Base-by-base conservation (phyloP, 129 eudicot species). In the Smallanthus sonchifolius region DNA sequence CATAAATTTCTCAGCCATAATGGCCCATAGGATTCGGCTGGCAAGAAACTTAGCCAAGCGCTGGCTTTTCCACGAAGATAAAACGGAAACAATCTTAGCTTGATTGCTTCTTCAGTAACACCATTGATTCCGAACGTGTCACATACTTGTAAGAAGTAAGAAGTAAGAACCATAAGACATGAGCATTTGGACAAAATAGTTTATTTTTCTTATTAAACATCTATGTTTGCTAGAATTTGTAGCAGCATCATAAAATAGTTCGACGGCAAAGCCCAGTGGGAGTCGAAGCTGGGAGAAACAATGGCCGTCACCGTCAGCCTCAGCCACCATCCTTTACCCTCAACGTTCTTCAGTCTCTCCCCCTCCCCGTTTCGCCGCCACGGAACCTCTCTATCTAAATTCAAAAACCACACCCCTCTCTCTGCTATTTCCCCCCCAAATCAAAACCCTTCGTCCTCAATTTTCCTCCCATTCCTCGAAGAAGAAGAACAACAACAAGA, bases 401-500 rank as follows among this genome's bases (percentile, higher is more conserved):
- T 36, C 37, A 75, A 6, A 57, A 76, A 37, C 24, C 72, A 55
- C 66, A 47, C 47, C 38, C 11, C 79, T 54, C 61, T 78, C 43
- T 84, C 71, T 20, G 78, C 91, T 35, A 45, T 74, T 65, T 69
- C 86, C 51, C 40, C 75, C 34, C 62, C 57, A 54, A 57, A 52
- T 73, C 76, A 75, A 30, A 74, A 71, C 67, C 68, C 80, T 57
- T 49, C 62, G 0, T 45, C 70, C 70, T 76, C 87, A 57, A 80
- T 88, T 47, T 90, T 87, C 85, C 96, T 90, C 30, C 86, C 92
- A 10, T 83, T 79, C 62, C 98, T 89, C 49, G 83, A 84, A 80
- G 67, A 84, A 40, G 83, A 84, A 80, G 77, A 87, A 79, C 54
- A 48, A 75, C 42, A 65, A 3, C 56, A 75, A 48, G 42, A 44